A percentile compares a stretch with the other conserved stretches of the same genome.
These are phyloP conservation scores for Tarenaya hassleriana DNA, from an alignment of 345 rosid genomes.

Conservation along the genomic window DNA sequence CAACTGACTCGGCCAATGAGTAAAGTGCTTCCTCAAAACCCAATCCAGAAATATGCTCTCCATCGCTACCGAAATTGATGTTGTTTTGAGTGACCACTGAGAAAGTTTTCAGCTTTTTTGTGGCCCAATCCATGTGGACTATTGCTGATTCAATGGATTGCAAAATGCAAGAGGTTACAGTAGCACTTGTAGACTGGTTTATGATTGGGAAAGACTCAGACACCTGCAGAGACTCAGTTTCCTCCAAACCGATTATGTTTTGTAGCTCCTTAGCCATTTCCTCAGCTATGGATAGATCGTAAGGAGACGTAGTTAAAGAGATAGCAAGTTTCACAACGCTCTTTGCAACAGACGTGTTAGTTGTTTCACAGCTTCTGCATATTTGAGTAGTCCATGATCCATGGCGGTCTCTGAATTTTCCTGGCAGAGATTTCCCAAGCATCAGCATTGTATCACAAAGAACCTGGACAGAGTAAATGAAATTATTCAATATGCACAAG, in stretches of 20 bases:
- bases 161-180: slow-evolving; percentile 47
- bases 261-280: slow-evolving; percentile 46
- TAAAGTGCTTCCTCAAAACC: slow-evolving; percentile 51
- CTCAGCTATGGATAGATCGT: slow-evolving; percentile 46
- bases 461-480: slow-evolving; percentile 38
- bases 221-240: slow-evolving; percentile 19
- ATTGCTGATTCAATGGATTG: slow-evolving; percentile 46
- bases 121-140: slow-evolving; percentile 59
- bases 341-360: slow-evolving; percentile 43
- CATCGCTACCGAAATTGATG: slow-evolving; percentile 26
- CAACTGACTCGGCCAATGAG: slow-evolving; percentile 52
- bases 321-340: slow-evolving; percentile 46
- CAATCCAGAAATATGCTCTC: slow-evolving; percentile 34
- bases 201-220: slow-evolving; percentile 46
- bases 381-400: slow-evolving; percentile 55
- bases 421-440: slow-evolving; percentile 45
- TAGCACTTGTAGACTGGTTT: slow-evolving; percentile 42
- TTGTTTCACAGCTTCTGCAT: slow-evolving; percentile 46
- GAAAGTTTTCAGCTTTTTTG: slow-evolving; percentile 47
- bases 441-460: slow-evolving; percentile 46
- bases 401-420: slow-evolving; percentile 45
- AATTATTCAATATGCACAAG: slow-evolving; percentile 10
- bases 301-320: slow-evolving; percentile 44
- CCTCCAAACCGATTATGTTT: slow-evolving; percentile 35
- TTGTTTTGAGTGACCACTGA: slow-evolving; percentile 34